Base-by-base conservation (phyloP, 495 filamentous ascomycete genomes). In the Bombardia bombarda region DNA sequence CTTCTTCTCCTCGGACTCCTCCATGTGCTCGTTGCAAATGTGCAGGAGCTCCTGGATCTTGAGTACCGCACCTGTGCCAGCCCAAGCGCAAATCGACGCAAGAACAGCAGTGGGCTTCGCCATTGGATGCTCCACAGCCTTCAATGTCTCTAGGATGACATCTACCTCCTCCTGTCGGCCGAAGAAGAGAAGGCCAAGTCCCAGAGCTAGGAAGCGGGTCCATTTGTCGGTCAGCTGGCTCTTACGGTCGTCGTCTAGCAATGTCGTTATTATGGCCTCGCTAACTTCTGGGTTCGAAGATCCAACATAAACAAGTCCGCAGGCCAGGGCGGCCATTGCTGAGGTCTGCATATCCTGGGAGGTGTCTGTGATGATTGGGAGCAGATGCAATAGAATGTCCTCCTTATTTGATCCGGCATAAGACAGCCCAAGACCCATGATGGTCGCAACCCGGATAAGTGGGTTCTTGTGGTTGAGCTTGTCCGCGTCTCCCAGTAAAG, bases 91-190 rank as follows among this genome's bases (percentile, higher is more conserved):
- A 34, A 95, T 92, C 44, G 93, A 90, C 14, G 87, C 87, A 35
- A 99, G 79, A 4, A 96, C 87, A 3, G 83, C 77, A 7, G 89
- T 90, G 9, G 90, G 83, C 65, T 89, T 88, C 16, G 84, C 84
- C 82, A 95, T 94, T 21, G 92, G 90, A 53, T 96, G 89, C 37
- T 95, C 87, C 36, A 95, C 86, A 7, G 84, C 92, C 67, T 96
- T 97, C 23, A 99, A 74, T 0, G 90, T 93, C 62, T 96, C 92
- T 16, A 95, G 65, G 40, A 95, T 83, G 21, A 95, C 89, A 57
- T 99, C 92, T 13, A 95, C 92, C 61, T 97, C 89, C 59, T 99
- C 92, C 61, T 99, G 93, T 35, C 86, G 80, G 28, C 93, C 93
- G 49, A 97, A 95, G 72, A 84, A 99, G 21, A 99, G 70, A 14